These are phyloP conservation scores for Phytophthora crassamura DNA, from an alignment of 352 stramenopile genomes.

Conservation along the genomic window DNA sequence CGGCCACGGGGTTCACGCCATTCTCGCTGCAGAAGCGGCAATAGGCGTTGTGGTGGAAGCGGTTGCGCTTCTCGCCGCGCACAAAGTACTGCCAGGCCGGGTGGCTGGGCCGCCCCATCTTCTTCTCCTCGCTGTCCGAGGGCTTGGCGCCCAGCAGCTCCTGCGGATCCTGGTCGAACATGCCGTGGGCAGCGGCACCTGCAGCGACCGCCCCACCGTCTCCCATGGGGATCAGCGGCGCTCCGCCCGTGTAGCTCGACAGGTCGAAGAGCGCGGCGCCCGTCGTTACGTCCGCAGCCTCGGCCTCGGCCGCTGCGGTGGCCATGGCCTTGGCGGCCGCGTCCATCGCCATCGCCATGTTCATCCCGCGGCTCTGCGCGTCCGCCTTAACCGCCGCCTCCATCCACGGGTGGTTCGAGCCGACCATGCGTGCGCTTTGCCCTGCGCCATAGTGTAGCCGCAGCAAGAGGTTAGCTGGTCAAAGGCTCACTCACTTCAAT, in stretches of 20 bases:
- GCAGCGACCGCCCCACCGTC: not conserved
- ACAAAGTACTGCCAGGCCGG: conserved; percentile 83
- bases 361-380: conserved; percentile 13
- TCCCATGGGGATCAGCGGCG: conserved; percentile 41
- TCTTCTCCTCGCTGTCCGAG: conserved; percentile 61
- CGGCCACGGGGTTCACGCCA: conserved; percentile 47
- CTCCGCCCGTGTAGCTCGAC: conserved; percentile 56
- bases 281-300: conserved; percentile 24
- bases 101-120: conserved; percentile 73
- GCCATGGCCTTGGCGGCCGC: conserved; percentile 4
- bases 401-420: conserved; percentile 23
- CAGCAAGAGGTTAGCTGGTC: conserved; percentile 15
- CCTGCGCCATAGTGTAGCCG: not conserved
- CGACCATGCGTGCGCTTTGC: not conserved
- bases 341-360: conserved; percentile 9
- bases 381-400: conserved; percentile 14
- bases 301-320: conserved; percentile 15
- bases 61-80: conserved; percentile 81
- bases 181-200: conserved; percentile 8
- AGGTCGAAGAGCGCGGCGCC: conserved; percentile 48
- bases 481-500: conserved; percentile 32
- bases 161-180: conserved; percentile 30
- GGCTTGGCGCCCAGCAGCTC: conserved; percentile 25
- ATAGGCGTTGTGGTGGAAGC: conserved; percentile 85
- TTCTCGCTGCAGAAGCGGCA: conserved; percentile 75